These are phyloP conservation scores for Dactylellina cionopaga DNA, from an alignment of 2,329 filamentous ascomycete species.

Conservation along the genomic window DNA sequence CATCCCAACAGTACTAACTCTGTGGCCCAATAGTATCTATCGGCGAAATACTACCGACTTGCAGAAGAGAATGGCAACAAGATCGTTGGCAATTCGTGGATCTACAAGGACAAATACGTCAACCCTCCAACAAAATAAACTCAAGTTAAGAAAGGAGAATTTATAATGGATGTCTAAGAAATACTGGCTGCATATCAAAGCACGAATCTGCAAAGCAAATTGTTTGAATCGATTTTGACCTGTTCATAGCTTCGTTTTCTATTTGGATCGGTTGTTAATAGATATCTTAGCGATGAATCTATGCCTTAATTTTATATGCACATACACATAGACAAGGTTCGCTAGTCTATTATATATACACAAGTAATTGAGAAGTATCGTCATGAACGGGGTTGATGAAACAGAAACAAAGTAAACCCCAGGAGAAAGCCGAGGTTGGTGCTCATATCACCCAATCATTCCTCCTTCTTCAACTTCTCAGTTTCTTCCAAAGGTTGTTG, in stretches of 20 bases:
- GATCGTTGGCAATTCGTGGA: constrained; percentile 94
- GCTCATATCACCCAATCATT: constrained; percentile 14
- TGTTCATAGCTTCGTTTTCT: too few relatives aligned
- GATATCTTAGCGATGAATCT: too few relatives aligned
- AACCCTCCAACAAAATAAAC: constrained; percentile 62
- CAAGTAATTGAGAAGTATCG: too few relatives aligned
- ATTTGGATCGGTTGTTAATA: too few relatives aligned
- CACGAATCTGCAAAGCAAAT: constrained; percentile 36
- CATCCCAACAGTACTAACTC: constrained; percentile 12
- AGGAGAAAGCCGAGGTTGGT: too few relatives aligned
- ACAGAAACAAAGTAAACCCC: constrained; percentile 16
- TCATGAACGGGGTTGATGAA: too few relatives aligned
- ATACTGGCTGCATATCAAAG: not conserved
- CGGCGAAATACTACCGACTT: constrained; percentile 90
- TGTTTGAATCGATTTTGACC: too few relatives aligned
- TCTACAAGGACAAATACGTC: constrained; percentile 96
- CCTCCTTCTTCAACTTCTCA: constrained; percentile 48
- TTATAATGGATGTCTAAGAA: constrained; percentile 19
- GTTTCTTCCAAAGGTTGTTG: constrained; percentile 5
- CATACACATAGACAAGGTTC: too few relatives aligned
- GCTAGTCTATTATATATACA: too few relatives aligned
- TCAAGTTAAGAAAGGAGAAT: constrained; percentile 54
- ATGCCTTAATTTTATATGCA: too few relatives aligned
- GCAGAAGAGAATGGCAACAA: constrained; percentile 90
- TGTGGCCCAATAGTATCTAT: constrained; percentile 60